Evolutionary conservation across 1,139 yeast genomes (phyloP).

Genomic region (Hyphopichia pseudoburtonii): DNA sequence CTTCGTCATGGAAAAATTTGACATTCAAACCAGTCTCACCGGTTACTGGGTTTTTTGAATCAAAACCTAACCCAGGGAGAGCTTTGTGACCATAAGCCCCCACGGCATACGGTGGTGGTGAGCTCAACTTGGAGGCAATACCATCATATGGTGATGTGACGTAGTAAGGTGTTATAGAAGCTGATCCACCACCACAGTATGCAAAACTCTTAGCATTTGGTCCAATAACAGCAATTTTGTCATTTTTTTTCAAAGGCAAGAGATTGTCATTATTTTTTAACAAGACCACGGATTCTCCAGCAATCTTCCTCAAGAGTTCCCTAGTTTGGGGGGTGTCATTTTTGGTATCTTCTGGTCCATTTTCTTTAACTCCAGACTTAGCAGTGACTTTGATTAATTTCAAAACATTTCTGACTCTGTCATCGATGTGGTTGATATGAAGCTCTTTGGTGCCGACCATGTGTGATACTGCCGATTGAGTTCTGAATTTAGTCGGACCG

Average conservation of each 20-base stretch:
- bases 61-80: slow-evolving; percentile 28
- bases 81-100: slow-evolving; percentile 33
- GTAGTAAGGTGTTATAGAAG: slow-evolving; percentile 31
- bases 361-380: slow-evolving; percentile 42
- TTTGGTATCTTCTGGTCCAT: slow-evolving; percentile 34
- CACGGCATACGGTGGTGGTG: slow-evolving; percentile 20
- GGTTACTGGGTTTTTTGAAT: slow-evolving; percentile 14
- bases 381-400: slow-evolving; percentile 44
- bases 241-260: slow-evolving; percentile 37
- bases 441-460: slow-evolving; percentile 33
- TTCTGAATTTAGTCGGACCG: slow-evolving; percentile 54
- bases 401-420: slow-evolving; percentile 47
- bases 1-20: slow-evolving; percentile 35
- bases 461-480: slow-evolving; percentile 35
- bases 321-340: slow-evolving; percentile 48
- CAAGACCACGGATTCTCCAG: slow-evolving; percentile 53
- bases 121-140: slow-evolving; percentile 19
- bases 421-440: slow-evolving; percentile 34
- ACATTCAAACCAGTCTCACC: slow-evolving; percentile 43
- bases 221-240: slow-evolving; percentile 36
- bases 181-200: slow-evolving; percentile 41
- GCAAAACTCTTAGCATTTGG: slow-evolving; percentile 33
- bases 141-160: slow-evolving; percentile 35
- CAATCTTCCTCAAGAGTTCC: slow-evolving; percentile 43
- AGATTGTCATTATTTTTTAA: slow-evolving; percentile 49